Conservation (phyloP, 139 green algal species). For the Asterochloris erici region DNA sequence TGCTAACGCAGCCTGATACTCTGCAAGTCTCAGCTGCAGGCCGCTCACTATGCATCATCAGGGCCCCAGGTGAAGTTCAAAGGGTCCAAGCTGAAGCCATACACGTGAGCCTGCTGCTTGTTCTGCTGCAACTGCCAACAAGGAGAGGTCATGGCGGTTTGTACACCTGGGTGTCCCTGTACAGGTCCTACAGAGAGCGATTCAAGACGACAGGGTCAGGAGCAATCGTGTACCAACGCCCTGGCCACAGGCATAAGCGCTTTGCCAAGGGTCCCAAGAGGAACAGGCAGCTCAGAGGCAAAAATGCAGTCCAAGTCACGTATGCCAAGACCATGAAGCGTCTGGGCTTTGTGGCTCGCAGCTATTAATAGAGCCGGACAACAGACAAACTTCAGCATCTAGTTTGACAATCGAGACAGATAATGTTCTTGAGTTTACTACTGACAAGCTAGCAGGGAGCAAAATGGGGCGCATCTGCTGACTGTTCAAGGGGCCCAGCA, state of each 20-base stretch:
- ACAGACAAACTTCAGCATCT: no score
- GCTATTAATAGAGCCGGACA: conserved; percentile 4
- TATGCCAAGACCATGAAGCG: conserved; percentile 38
- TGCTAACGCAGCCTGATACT: no score
- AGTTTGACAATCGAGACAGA: no score
- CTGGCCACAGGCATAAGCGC: conserved; percentile 46
- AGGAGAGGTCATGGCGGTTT: neutral
- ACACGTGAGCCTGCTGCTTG: conserved; percentile 20
- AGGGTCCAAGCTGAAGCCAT: conserved; percentile 42
- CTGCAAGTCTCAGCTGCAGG: no score
- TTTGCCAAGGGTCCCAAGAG: conserved; percentile 33
- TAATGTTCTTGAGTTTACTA: no score
- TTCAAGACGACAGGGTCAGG: conserved; percentile 43
- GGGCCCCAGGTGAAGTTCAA: conserved; percentile 3
- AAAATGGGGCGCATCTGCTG: no score
- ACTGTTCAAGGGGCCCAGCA: no score
- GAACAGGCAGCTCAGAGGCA: conserved; percentile 17
- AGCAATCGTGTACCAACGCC: conserved; percentile 27
- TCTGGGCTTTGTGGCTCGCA: conserved; percentile 31
- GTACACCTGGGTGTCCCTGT: neutral
- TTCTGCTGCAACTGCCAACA: neutral
- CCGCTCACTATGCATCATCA: no score
- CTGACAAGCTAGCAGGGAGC: no score
- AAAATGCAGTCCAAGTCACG: conserved; percentile 10
- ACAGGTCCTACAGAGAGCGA: conserved; percentile 40